A percentile compares a stretch with the other conserved stretches of the same genome.
Conservation (phyloP, 352 stramenopile species). For the Phytophthora meadii region DNA sequence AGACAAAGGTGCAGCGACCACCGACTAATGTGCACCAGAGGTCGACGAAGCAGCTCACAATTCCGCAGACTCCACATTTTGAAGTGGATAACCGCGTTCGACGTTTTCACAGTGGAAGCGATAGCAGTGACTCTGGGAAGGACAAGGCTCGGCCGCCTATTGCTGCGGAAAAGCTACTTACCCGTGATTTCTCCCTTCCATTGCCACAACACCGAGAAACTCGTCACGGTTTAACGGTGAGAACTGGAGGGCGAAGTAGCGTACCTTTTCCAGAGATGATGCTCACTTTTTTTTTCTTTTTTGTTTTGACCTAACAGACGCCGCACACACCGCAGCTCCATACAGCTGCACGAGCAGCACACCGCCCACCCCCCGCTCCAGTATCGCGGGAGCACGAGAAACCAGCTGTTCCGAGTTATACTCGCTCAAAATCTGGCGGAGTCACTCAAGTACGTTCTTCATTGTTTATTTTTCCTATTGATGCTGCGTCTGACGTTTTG, state of each 20-base stretch:
- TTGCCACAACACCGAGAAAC: constrained; percentile 38
- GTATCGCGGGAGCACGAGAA: constrained; percentile 38
- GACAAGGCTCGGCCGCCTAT: constrained; percentile 34
- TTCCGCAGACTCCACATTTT: constrained; percentile 75
- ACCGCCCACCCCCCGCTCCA: constrained; percentile 36
- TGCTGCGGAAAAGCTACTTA: constrained; percentile 47
- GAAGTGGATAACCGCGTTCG: constrained; percentile 64
- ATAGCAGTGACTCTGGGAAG: constrained; percentile 25
- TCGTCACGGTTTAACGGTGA: constrained; percentile 33
- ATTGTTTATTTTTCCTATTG: neutral
- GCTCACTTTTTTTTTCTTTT: neutral
- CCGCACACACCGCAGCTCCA: constrained; percentile 50
- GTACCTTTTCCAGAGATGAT: constrained; percentile 8
- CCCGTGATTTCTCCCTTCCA: constrained; percentile 41
- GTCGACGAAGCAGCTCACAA: constrained; percentile 83
- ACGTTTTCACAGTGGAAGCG: constrained; percentile 36
- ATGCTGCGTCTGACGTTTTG: constrained; percentile 1
- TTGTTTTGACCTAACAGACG: constrained; percentile 16
- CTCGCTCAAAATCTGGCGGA: constrained; percentile 35
- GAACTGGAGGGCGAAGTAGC: neutral
- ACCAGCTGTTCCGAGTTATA: constrained; percentile 25
- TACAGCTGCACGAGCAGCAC: constrained; percentile 47
- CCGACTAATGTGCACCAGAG: constrained; percentile 76
- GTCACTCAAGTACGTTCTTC: constrained; percentile 48
- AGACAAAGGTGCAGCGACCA: constrained; percentile 68